phyloP scores from a whole-genome alignment of 2,329 filamentous ascomycete species.

The Xylaria sp. region DNA sequence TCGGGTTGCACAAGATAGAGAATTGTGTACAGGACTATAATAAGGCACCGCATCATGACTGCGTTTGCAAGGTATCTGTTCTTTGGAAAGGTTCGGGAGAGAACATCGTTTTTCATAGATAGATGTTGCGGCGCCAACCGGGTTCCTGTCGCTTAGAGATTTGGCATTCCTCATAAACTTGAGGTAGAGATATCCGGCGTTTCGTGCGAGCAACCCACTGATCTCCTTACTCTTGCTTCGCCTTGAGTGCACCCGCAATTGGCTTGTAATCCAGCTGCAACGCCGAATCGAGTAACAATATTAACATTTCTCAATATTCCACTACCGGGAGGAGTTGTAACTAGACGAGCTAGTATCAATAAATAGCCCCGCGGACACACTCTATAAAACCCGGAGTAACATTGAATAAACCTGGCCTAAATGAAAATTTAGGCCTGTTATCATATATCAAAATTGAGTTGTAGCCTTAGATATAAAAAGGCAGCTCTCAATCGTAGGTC shows the following conservation, averaged over 20 bases:
- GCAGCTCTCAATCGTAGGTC: neutral
- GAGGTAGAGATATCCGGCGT: slow-evolving; percentile 5
- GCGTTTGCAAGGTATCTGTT: slow-evolving; percentile 6
- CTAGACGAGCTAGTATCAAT: no score
- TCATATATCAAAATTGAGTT: no score
- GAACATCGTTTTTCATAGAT: slow-evolving; percentile 30
- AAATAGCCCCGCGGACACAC: no score
- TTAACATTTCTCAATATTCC: neutral
- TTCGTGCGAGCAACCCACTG: neutral
- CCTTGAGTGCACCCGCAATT: neutral
- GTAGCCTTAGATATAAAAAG: neutral
- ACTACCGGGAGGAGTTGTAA: no score
- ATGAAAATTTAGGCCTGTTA: no score
- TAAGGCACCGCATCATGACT: slow-evolving; percentile 4
- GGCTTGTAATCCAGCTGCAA: neutral
- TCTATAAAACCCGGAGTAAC: no score
- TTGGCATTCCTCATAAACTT: slow-evolving; percentile 18
- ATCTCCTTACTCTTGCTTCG: neutral
- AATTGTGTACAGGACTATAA: slow-evolving; percentile 1
- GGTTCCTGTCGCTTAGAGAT: slow-evolving; percentile 22
- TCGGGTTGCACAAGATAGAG: slow-evolving; percentile 4
- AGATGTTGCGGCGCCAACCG: slow-evolving; percentile 24
- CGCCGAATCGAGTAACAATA: neutral
- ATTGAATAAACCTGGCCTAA: no score
- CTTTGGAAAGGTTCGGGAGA: slow-evolving; percentile 11